phyloP scores from a whole-genome alignment of 2,329 filamentous ascomycete genomes.

The Colletotrichum viniferum region DNA sequence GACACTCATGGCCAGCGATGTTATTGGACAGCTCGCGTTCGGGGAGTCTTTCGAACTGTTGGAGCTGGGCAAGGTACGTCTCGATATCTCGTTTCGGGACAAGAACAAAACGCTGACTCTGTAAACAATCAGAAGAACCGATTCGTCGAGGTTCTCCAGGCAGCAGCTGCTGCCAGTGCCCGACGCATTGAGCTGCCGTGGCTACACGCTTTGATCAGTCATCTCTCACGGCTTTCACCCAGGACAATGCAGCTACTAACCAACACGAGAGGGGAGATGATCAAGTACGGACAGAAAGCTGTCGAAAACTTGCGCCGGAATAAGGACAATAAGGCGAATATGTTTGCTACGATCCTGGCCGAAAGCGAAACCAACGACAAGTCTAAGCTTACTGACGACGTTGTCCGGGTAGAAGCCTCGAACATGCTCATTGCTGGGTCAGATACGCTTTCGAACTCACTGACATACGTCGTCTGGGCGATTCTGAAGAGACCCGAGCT shows the following conservation, averaged over 20 bases:
- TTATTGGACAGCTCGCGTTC: slow-evolving; percentile 58
- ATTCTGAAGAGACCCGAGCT: slow-evolving; percentile 36
- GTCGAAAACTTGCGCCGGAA: background rate
- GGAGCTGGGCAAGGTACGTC: slow-evolving; percentile 50
- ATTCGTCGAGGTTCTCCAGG: background rate
- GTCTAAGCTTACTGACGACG: slow-evolving; percentile 19
- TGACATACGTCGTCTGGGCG: slow-evolving; percentile 53
- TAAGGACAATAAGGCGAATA: background rate
- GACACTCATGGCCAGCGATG: slow-evolving; percentile 57
- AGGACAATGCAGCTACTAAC: background rate
- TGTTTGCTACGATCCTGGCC: background rate
- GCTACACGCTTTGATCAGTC: background rate
- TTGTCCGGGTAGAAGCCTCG: slow-evolving; percentile 44
- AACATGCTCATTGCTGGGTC: slow-evolving; percentile 54
- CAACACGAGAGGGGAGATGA: background rate
- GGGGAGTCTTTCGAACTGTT: slow-evolving; percentile 60
- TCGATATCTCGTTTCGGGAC: background rate
- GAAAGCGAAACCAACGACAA: background rate
- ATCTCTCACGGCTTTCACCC: background rate
- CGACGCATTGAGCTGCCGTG: background rate
- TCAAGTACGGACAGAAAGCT: background rate
- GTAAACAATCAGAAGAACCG: background rate
- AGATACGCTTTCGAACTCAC: slow-evolving; percentile 53
- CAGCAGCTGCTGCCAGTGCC: background rate
- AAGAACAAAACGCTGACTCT: background rate